Evolutionary conservation across 2,329 filamentous ascomycete species (phyloP), one percentile per base, ranked within the genome.

Genomic region (Colletotrichum kahawae): DNA sequence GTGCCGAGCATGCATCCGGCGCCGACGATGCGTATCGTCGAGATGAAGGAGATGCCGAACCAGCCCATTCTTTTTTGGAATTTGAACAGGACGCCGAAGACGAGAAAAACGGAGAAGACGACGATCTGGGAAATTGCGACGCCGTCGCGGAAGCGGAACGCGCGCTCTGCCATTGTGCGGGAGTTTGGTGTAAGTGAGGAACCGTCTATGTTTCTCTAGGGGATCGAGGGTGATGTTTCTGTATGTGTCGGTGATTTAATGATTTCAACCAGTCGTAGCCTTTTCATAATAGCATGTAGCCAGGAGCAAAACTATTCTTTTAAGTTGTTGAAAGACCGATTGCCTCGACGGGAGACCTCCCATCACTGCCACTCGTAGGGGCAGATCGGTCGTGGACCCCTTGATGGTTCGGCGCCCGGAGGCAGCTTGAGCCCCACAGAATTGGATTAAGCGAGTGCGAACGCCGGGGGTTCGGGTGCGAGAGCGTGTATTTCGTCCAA

Each of bases 1-100:
- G 77, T 78, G 16, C 67, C 78, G 3, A 79, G 71, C 75, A 75
- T 75, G 59, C 77, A 79, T 9, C 77, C 70, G 3, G 78, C 77
- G 33, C 78, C 77, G 13, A 79, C 65, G n/a, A 79, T 27, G 13
- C 78, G 77, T n/a, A 79, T 73, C 7, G 77, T 71, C 9, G 77
- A 79, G 31, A 79, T 70, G 36, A 71, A 75, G 14, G 62, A 64
- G n/a, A 75, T 65, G 14, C 71, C 67, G 63, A 71, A 68, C 71
- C 67, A 76, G 48, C 75, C 75, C 34, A 67, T 71, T 13, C 29
- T 56, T 24, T 36, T 70, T 54, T 75, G 67, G 9, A 75, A 0
- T 0, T 67, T 63, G 21, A 76, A 68, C 4, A 71, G 21, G 1
- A 76, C 7, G 8, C 66, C 75, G 4, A 75, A 67, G 29, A 14